Evolutionary conservation across 2,329 filamentous ascomycete genomes (phyloP).

Genomic region (Colletotrichum musicola): DNA sequence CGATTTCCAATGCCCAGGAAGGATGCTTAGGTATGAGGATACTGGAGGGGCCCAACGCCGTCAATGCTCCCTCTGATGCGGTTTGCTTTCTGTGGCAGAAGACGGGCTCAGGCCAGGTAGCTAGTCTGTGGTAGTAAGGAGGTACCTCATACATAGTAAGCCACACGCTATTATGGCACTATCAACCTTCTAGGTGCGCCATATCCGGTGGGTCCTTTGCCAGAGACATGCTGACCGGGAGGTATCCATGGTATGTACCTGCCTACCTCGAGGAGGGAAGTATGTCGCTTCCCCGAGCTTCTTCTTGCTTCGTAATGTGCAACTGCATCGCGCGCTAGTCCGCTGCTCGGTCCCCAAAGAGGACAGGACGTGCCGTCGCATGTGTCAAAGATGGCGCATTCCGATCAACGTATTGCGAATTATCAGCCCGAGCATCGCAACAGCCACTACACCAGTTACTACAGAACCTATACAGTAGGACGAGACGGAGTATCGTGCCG

Average conservation of each 20-base stretch:
- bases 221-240: too few relatives aligned
- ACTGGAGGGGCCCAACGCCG: conserved; percentile 3
- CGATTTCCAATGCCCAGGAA: conserved; percentile 19
- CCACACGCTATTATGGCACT: too few relatives aligned
- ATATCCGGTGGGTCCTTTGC: too few relatives aligned
- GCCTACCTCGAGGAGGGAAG: not conserved
- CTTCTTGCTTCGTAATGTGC: conserved; percentile 29
- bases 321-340: conserved; percentile 3
- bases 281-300: conserved; percentile 17
- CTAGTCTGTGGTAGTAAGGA: too few relatives aligned
- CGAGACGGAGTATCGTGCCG: not conserved
- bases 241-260: conserved; percentile 12
- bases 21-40: not conserved
- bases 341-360: conserved; percentile 17
- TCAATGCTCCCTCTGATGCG: not conserved
- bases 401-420: conserved; percentile 35
- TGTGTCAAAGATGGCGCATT: conserved; percentile 35
- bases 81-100: not conserved
- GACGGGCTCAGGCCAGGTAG: too few relatives aligned
- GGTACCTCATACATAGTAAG: too few relatives aligned
- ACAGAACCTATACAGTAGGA: too few relatives aligned
- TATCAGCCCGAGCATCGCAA: conserved; percentile 11
- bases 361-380: conserved; percentile 18
- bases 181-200: too few relatives aligned
- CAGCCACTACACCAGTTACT: conserved; percentile 10